Percentiles rank a stretch among this genome's conserved stretches.
These are phyloP conservation scores for Euclidium syriacum DNA, from an alignment of 345 rosid genomes.

Conservation along the genomic window DNA sequence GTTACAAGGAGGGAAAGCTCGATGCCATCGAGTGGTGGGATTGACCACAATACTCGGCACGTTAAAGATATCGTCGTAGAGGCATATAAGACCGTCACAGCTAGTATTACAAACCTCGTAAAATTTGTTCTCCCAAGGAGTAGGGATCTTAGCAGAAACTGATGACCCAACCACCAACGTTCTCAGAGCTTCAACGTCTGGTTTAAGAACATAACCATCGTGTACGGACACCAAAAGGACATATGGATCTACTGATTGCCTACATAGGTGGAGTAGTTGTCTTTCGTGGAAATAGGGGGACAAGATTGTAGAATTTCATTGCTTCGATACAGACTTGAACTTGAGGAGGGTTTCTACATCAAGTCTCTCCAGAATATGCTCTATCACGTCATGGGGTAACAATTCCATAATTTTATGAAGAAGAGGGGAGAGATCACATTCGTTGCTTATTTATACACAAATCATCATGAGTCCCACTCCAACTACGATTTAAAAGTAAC, in stretches of 20 bases:
- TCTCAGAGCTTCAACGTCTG: background rate
- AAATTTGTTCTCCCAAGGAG: background rate
- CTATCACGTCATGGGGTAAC: background rate
- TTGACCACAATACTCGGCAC: constrained; percentile 4
- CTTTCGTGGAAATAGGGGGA: background rate
- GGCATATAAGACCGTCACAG: background rate
- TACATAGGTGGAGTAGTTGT: too few species aligned
- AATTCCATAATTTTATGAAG: background rate
- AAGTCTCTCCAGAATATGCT: too few species aligned
- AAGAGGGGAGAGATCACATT: background rate
- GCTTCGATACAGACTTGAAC: background rate
- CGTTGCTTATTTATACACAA: background rate
- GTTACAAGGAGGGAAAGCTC: background rate
- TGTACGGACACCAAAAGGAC: too few species aligned
- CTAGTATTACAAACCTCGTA: background rate
- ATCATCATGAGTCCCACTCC: background rate
- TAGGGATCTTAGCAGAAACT: background rate
- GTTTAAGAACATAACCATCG: too few species aligned
- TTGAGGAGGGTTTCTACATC: background rate
- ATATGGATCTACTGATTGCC: too few species aligned
- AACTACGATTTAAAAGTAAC: too few species aligned
- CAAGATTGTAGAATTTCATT: background rate
- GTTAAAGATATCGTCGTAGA: background rate
- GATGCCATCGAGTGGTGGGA: constrained; percentile 4
- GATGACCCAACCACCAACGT: background rate